These are phyloP conservation scores for Paspalum vaginatum DNA, from an alignment of 176 grass and related monocot species.

Conservation along the genomic window DNA sequence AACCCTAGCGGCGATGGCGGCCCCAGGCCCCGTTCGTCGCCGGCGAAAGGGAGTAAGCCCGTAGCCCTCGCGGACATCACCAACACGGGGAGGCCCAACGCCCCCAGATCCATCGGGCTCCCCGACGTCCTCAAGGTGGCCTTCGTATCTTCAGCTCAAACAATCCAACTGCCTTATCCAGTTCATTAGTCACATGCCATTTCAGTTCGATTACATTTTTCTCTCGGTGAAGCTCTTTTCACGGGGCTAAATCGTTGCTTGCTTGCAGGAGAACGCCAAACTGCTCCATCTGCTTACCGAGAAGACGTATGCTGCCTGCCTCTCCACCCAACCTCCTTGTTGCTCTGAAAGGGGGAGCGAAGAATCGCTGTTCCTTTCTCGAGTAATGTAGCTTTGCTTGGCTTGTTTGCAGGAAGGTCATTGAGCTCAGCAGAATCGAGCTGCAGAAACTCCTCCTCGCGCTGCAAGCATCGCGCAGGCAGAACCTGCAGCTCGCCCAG, in stretches of 20 bases:
- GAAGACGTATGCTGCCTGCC: slow-evolving; percentile 45
- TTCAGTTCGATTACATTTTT: background rate
- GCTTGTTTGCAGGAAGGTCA: slow-evolving; percentile 49
- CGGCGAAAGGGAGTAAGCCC: slow-evolving; percentile 32
- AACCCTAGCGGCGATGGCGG: slow-evolving; percentile 5
- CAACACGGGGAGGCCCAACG: slow-evolving; percentile 46
- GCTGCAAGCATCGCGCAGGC: slow-evolving; percentile 42
- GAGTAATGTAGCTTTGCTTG: background rate
- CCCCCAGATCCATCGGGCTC: slow-evolving; percentile 31
- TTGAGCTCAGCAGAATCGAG: slow-evolving; percentile 47
- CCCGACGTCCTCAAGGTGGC: slow-evolving; percentile 48
- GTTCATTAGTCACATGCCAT: background rate
- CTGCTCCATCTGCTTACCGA: slow-evolving; percentile 47
- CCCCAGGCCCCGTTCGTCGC: background rate
- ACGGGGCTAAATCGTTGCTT: background rate
- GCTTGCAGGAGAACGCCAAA: slow-evolving; percentile 55
- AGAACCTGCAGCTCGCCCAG: slow-evolving; percentile 59
- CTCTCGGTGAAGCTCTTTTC: background rate
- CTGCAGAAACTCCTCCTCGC: slow-evolving; percentile 49
- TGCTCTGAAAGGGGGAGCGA: background rate
- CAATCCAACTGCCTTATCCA: background rate
- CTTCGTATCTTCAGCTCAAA: background rate
- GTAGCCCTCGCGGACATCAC: slow-evolving; percentile 57
- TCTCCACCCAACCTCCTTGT: background rate
- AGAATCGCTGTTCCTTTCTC: background rate